These are phyloP conservation scores for Paramyrothecium roridum DNA, from an alignment of 2,329 filamentous ascomycete species.

Conservation along the genomic window DNA sequence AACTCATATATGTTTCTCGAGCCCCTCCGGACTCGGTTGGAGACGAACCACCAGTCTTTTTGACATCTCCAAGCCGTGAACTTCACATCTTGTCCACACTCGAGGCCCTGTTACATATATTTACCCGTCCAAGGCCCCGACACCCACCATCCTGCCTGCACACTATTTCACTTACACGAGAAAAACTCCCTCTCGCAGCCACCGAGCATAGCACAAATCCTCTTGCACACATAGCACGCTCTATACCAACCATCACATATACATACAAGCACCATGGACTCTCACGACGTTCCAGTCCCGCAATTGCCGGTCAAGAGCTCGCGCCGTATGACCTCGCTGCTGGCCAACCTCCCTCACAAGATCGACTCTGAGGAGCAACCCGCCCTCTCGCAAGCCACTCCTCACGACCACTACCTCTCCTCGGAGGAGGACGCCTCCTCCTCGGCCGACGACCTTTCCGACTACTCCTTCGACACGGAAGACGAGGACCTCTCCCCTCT, in stretches of 20 bases:
- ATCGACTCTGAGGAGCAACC: conserved; percentile 22
- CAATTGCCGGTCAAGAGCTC: conserved; percentile 46
- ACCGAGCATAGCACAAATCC: not conserved
- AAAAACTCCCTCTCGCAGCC: not conserved
- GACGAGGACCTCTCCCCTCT: conserved; percentile 27
- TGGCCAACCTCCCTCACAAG: conserved; percentile 29
- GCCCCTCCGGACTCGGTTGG: not conserved
- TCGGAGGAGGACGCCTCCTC: conserved; percentile 65
- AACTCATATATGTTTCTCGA: not conserved
- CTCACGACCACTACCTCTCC: conserved; percentile 61
- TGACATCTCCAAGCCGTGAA: too few species aligned
- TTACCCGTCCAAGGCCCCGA: too few species aligned
- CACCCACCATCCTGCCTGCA: too few species aligned
- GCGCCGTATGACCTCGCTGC: conserved; percentile 41
- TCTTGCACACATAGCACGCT: too few species aligned
- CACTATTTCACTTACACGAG: not conserved
- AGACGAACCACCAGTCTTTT: too few species aligned
- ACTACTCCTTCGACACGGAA: conserved; percentile 47
- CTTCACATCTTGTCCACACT: too few species aligned
- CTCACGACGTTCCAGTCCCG: not conserved
- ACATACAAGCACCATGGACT: not conserved
- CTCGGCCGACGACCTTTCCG: conserved; percentile 57
- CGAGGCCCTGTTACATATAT: too few species aligned
- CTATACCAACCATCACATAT: too few species aligned
- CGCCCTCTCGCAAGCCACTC: conserved; percentile 35